Percentiles rank a stretch among this genome's conserved stretches.
Conservation (phyloP, 2,329 filamentous ascomycete species). For the Dryadomyces quercivorus region DNA sequence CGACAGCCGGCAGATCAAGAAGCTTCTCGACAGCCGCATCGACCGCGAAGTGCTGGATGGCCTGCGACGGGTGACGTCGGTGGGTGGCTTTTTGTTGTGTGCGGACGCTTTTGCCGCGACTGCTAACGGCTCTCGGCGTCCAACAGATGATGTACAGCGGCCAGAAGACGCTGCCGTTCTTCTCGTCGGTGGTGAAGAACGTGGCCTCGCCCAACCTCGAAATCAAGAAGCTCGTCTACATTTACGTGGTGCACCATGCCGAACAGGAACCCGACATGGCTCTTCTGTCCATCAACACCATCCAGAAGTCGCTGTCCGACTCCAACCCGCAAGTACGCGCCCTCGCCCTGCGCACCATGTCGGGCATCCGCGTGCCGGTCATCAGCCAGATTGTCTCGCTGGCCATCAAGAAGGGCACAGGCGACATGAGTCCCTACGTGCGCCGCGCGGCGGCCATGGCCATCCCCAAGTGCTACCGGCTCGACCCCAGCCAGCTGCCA, state of each 20-base stretch:
- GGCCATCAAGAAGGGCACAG: constrained; percentile 86
- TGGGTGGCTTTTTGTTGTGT: constrained; percentile 30
- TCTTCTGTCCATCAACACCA: constrained; percentile 93
- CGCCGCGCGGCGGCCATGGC: constrained; percentile 85
- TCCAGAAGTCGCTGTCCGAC: constrained; percentile 94
- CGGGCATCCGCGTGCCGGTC: constrained; percentile 88
- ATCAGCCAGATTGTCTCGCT: constrained; percentile 96
- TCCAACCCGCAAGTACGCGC: constrained; percentile 81
- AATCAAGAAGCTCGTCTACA: constrained; percentile 97
- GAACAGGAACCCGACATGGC: constrained; percentile 93
- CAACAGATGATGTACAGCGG: constrained; percentile 85
- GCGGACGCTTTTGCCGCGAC: neutral
- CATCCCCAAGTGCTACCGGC: constrained; percentile 87
- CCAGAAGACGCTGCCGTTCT: constrained; percentile 81
- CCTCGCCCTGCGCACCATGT: constrained; percentile 92
- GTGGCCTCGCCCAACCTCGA: constrained; percentile 87
- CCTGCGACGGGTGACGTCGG: constrained; percentile 74
- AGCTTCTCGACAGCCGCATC: constrained; percentile 83
- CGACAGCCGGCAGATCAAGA: constrained; percentile 79
- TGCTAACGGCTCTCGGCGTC: neutral
- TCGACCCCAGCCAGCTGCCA: constrained; percentile 76
- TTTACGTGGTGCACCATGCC: constrained; percentile 93
- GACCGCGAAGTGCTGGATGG: constrained; percentile 91
- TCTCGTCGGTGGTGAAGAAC: constrained; percentile 97
- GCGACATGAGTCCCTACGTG: constrained; percentile 90